Evolutionary conservation across 805 yeast species (phyloP), one percentile per base, ranked within the genome.

Genomic region (Ogataea sp.): DNA sequence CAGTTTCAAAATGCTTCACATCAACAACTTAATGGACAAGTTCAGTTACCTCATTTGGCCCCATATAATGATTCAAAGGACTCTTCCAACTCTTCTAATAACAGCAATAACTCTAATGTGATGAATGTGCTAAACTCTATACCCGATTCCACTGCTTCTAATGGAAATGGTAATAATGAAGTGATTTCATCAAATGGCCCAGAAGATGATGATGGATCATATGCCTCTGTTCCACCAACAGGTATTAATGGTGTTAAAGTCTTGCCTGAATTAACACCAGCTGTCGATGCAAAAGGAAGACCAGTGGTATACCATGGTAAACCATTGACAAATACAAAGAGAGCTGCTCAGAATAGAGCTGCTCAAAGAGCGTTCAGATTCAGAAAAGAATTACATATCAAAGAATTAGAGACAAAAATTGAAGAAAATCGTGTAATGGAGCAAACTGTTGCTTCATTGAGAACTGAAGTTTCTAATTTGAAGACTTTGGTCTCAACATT

Each of bases 311-410:
- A 49, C 41, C 51, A 50, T 37, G 59, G 69, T 32, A 59, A 74
- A 40, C 70, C 72, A 15, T 62, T 81, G 32, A 70, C 79, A 18
- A 72, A 70, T 41, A 76, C 93, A 31, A 86, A 85, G 59, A 76
- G 97, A 46, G 96, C 96, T 2, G 88, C 82, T 8, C 97, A 89
- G 62, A 89, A 89, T 65, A 70, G 97, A 53, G 80, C 77, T 44
- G 96, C 97, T 4, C 97, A 89, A 63, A 76, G 85, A 49, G 95
- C 96, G 8, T 89, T 88, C 63, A 73, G 97, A 55, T 80, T 78
- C 55, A 72, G 96, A 44, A 81, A 84, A 55, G 95, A 88, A 52
- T 72, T 75, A 42, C 80, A 86, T 52, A 78, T 89, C 47, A 82
- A 79, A 58, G 90, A 86, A 36, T 67, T 89, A 41, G 96, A 89